Conservation (phyloP, 106 monocot genomes). For the Iris macrosiphon region DNA sequence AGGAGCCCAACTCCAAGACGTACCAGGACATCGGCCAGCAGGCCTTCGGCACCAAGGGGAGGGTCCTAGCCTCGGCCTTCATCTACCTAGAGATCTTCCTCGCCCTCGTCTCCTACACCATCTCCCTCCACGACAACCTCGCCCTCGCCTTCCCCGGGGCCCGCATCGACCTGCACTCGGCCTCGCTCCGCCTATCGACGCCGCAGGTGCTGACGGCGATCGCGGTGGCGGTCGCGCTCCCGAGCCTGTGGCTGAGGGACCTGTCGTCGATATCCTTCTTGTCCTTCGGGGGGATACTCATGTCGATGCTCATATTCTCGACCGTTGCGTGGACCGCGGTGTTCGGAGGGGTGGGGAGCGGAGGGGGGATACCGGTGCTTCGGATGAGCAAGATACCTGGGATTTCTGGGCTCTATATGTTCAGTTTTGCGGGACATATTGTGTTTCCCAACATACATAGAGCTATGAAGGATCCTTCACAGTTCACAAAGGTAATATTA, state of each 20-base stretch:
- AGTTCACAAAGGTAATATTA: slow-evolving; percentile 62
- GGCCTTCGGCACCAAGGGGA: slow-evolving; percentile 57
- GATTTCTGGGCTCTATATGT: slow-evolving; percentile 67
- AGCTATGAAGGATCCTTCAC: slow-evolving; percentile 75
- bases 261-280: slow-evolving; percentile 76
- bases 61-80: slow-evolving; percentile 52
- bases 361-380: slow-evolving; percentile 43
- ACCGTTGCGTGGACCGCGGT: slow-evolving; percentile 33
- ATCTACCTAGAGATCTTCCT: slow-evolving; percentile 81
- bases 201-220: slow-evolving; percentile 50
- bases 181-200: slow-evolving; percentile 38
- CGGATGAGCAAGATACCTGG: slow-evolving; percentile 43
- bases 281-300: slow-evolving; percentile 65
- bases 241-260: slow-evolving; percentile 69
- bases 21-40: slow-evolving; percentile 65
- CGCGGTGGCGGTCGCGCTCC: slow-evolving; percentile 55
- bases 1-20: slow-evolving; percentile 33
- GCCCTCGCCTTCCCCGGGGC: slow-evolving; percentile 29
- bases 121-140: slow-evolving; percentile 76
- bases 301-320: slow-evolving; percentile 63
- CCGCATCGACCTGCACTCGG: slow-evolving; percentile 20
- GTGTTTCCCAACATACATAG: slow-evolving; percentile 79
- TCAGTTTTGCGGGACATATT: slow-evolving; percentile 73
- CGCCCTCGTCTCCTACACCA: slow-evolving; percentile 72
- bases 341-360: slow-evolving; percentile 23